Evolutionary conservation across 257 asterid genomes (phyloP).

Genomic region (Solanum lycopersicoides): DNA sequence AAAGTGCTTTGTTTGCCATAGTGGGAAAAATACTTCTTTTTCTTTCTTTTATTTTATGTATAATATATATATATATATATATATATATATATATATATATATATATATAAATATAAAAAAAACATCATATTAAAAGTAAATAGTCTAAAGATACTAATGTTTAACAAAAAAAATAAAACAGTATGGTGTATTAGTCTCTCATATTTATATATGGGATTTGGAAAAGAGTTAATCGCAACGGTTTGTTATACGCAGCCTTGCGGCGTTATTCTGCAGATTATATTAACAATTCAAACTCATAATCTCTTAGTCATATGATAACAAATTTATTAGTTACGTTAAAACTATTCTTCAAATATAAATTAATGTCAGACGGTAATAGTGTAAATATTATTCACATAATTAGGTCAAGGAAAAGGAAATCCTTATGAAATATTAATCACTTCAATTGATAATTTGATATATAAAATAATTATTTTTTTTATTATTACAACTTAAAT

Average conservation of each 20-base stretch:
- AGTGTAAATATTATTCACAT: background rate
- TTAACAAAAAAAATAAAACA: too few relatives aligned
- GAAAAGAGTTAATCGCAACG: background rate
- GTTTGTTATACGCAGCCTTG: background rate
- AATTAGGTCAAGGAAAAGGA: background rate
- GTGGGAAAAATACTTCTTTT: background rate
- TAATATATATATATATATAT: too few relatives aligned
- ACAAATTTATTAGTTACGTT: background rate
- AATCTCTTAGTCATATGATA: background rate
- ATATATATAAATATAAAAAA: too few relatives aligned
- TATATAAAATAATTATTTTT: background rate
- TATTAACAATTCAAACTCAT: background rate
- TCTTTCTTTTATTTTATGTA: background rate
- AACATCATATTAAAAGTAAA: too few relatives aligned
- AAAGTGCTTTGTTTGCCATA: slow-evolving; percentile 4
- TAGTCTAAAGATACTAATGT: background rate
- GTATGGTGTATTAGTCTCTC: background rate
- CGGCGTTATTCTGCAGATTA: background rate
- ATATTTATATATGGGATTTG: too few relatives aligned
- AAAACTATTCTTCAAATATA: fast-evolving
- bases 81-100: too few relatives aligned
- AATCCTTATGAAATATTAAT: background rate
- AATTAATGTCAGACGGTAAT: background rate
- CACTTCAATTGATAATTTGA: background rate
- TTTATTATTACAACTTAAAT: background rate